These are phyloP conservation scores for Leishmania braziliensis DNA, from an alignment of 208 protist genomes.

Conservation along the genomic window DNA sequence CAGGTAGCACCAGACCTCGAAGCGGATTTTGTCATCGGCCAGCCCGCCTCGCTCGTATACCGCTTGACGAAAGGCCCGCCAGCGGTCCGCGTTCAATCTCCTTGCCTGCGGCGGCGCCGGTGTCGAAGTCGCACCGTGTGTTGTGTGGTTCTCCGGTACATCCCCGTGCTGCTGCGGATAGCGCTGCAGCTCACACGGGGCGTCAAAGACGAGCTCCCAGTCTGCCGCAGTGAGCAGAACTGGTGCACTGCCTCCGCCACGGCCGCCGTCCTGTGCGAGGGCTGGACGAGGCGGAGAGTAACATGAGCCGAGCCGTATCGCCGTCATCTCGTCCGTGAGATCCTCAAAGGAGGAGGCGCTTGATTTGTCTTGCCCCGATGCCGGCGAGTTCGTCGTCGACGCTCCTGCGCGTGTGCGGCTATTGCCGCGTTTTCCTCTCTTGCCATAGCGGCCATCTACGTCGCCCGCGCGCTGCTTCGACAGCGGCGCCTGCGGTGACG, in stretches of 20 bases:
- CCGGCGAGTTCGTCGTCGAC: not conserved
- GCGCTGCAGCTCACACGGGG: not conserved
- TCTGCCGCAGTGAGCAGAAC: constrained; percentile 1
- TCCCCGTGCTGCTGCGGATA: not conserved
- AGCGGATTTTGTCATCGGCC: constrained; percentile 35
- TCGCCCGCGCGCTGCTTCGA: not conserved
- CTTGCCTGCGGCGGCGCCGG: too few species aligned
- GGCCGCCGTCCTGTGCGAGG: not conserved
- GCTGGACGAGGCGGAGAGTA: constrained; percentile 27
- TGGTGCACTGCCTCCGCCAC: not conserved
- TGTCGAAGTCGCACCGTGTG: not conserved
- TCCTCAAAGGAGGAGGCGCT: constrained; percentile 39
- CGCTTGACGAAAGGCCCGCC: constrained; percentile 21
- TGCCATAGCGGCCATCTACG: not conserved
- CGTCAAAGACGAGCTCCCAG: not conserved
- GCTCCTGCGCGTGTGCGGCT: not conserved
- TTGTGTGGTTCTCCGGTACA: not conserved
- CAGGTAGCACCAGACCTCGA: constrained; percentile 82
- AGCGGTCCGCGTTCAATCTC: constrained; percentile 22
- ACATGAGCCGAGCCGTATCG: constrained; percentile 24
- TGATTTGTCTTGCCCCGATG: not conserved
- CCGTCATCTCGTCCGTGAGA: constrained; percentile 32
- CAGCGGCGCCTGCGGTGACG: not conserved
- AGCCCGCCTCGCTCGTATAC: constrained; percentile 36
- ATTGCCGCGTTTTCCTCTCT: not conserved